Base-by-base conservation (phyloP, 805 yeast genomes). In the Zygosaccharomyces lentus region DNA sequence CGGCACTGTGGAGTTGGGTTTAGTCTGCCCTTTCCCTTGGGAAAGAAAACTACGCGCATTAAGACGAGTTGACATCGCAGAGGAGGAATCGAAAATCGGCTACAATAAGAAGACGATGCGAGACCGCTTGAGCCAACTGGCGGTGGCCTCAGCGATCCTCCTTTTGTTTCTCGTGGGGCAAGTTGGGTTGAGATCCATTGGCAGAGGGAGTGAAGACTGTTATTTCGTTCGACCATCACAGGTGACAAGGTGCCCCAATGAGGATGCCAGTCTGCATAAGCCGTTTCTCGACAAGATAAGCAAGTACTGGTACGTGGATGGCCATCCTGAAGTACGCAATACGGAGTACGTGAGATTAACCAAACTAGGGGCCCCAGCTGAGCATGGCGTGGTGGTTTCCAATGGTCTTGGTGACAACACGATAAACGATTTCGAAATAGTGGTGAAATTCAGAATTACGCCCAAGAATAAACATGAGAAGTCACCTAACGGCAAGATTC, bases 391-490 rank as follows among this genome's bases (percentile, higher is more conserved):
- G 7, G 37, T 63, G 15, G 47, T 63, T 17, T 63, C 67, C 15
- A 63, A 62, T 46, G 66, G 65, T 2, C 46, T 61, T 27, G 67
- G 67, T 17, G 67, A 63, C 43, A 62, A 61, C 46, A 53, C 47
- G n/a, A 59, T 63, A 16, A 56, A 62, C 52, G 62, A 63, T 47
- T 62, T 62, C 42, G 67, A 63, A 48, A 50, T 52, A 7, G 47
- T 46, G 5, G 53, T 55, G 7, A 51, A 49, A 21, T 58, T 63
- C 40, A 54, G 47, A 15, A 42, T 56, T 9, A 47, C 49, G 34
- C 39, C 45, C 21, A 31, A 26, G 16, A 32, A 24, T 19, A 27
- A 42, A 8, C 15, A 19, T 6, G 9, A 3, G 6, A 16, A 32
- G 34, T 30, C 10, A 9, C 9, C 35, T 9, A 31, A 17, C 2